Base-by-base conservation (phyloP, 179 eudicot species). In the Nepenthes alata region DNA sequence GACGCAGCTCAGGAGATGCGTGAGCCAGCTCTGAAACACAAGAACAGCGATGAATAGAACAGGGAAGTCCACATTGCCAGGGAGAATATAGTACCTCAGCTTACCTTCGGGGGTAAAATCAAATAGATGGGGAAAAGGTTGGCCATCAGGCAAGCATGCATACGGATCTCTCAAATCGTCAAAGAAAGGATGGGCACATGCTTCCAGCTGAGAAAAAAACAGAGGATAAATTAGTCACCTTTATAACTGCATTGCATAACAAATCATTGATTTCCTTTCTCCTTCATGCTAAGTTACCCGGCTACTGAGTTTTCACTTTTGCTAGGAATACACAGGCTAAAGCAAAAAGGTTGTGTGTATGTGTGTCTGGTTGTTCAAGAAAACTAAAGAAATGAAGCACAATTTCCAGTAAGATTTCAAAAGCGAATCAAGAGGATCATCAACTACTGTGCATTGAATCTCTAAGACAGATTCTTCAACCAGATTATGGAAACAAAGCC, bases 151-250 rank as follows among this genome's bases (percentile, higher is more conserved):
- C 66, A 91, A 80, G 71, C 80, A 60, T 38, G 86, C 77, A 63
- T 83, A 83, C 55, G 98, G 91, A 47, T 84, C 78, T 70, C 96
- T 81, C 63, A 91, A 59, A 67, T 75, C 85, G 70, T 91, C 83
- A 41, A 91, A 91, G 79, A 91, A 91, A 1, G 86, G 95, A 70
- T 91, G 98, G 6, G 98, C 96, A 69, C 98, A 91, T 11, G 96
- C 98, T 68, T 91, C 98, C 78, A 91, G 78, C 98, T 91, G 81
- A 66, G 61, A 71, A 35, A 6, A 51, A 36, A 53, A 37, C 13
- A 56, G 11, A 44, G 36, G 13, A 47, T 13, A 44, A 54, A 35
- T 25, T 25, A 25, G 25, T 25, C 25, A 0, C 25, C 25, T 25
- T 25, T 25, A 25, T 25, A 25, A 25, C 25, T 25, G 25, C 25